Percentiles rank a stretch among this genome's conserved stretches.
phyloP scores from a whole-genome alignment of 371 early-diverging fungal genomes.

The Ordospora colligata region DNA sequence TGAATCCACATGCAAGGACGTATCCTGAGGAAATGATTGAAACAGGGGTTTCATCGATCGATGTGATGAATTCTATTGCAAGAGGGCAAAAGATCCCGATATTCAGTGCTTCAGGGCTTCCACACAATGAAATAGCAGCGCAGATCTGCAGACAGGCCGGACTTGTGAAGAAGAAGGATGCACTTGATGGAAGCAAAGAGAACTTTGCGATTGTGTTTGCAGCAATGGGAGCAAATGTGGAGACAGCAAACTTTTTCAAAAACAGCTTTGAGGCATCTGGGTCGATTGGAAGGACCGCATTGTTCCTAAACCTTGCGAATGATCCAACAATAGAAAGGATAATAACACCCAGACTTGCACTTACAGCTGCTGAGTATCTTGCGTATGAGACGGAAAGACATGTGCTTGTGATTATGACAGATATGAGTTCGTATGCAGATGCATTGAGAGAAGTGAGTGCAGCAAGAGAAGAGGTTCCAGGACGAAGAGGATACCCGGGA shows the following conservation, averaged over 20 bases:
- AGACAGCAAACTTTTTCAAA: conserved; percentile 98
- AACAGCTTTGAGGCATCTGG: conserved; percentile 99
- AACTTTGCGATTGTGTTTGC: conserved; percentile 99
- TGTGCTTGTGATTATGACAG: conserved; percentile 97
- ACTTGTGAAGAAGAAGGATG: conserved; percentile 88
- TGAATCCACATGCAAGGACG: conserved; percentile 95
- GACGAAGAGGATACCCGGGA: conserved; percentile 99
- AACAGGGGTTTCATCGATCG: conserved; percentile 98
- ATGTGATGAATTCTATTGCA: conserved; percentile 99
- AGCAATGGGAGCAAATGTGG: conserved; percentile 99
- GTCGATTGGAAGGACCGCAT: conserved; percentile 88
- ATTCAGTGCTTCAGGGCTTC: conserved; percentile 96
- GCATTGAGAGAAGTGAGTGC: conserved; percentile 97
- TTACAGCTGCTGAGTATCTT: conserved; percentile 98
- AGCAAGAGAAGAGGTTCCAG: conserved; percentile 99
- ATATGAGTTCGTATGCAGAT: conserved; percentile 99
- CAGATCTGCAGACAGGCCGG: conserved; percentile 99
- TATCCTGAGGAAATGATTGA: conserved; percentile 99
- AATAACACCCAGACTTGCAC: conserved; percentile 95
- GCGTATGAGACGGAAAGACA: conserved; percentile 99
- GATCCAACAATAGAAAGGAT: conserved; percentile 99
- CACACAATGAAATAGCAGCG: conserved; percentile 99
- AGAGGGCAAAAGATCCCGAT: conserved; percentile 99
- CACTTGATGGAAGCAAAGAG: conserved; percentile 90
- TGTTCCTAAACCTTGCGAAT: conserved; percentile 98